Evolutionary conservation across 768 basidiomycete species (phyloP), one percentile per base, ranked within the genome.

Genomic region (Strobilomyces confusus): DNA sequence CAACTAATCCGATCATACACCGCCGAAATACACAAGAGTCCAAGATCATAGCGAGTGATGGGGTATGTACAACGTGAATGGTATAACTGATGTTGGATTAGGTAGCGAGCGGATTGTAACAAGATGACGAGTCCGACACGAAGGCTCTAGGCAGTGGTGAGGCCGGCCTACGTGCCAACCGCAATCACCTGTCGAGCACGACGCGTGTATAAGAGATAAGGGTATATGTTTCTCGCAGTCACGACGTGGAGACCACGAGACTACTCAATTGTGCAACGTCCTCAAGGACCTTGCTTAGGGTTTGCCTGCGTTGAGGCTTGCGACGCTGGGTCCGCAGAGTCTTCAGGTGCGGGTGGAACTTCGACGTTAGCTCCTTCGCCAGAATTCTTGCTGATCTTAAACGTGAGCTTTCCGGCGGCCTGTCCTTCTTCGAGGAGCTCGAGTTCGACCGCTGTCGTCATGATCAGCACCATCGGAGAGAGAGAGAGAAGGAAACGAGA

Each of bases 361-460:
- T 61, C 56, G 19, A 38, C 20, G 15, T 26, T 22, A 12, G 50
- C 56, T 12, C 9, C 52, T 4, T 54, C 58, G 1, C 23, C n/a
- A 13, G 15, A 2, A 15, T 57, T 60, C 56, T 30, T 67, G 51
- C 53, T 57, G 23, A 69, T 71, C 37, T 49, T 67, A 44, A 69
- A 71, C 9, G 48, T 30, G 22, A 69, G 58, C 48, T 44, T 69
- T 11, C 68, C 68, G 5, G 68, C 67, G 12, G 67, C 62, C 40
- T 67, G 58, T 1, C 68, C 68, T 34, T 69, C 67, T 52, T 67
- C 68, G 4, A 69, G 54, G 38, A 69, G 63, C 40, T 69, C 68
- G 13, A 69, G 65, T 33, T 65, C 68, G 38, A 69, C 54, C 17
- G 63, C 68, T 69, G 45, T 44, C 41, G 9, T 34, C 5, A 2